phyloP scores from a whole-genome alignment of 495 filamentous ascomycete genomes.

The Entonaema liquescens region DNA sequence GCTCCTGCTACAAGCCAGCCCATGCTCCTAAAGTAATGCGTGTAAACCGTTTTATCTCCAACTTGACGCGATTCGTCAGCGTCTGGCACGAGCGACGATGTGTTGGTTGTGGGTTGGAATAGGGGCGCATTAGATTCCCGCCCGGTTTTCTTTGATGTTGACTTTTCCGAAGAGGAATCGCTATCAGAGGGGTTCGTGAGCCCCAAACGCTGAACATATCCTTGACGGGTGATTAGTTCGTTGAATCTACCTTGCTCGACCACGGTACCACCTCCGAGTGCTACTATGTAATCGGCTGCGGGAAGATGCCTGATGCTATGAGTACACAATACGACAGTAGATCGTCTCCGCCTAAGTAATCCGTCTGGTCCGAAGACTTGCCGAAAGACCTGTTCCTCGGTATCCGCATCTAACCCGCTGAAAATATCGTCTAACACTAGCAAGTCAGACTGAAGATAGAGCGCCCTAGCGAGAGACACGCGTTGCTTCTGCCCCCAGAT shows the following conservation, averaged over 20 bases:
- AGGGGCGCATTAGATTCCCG: background rate
- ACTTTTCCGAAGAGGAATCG: background rate
- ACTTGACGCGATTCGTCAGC: background rate
- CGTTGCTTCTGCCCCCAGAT: background rate
- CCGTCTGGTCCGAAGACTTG: conserved; percentile 63
- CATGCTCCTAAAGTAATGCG: background rate
- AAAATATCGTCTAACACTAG: conserved; percentile 68
- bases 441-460: conserved; percentile 64
- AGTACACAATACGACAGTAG: background rate
- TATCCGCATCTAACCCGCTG: conserved; percentile 67
- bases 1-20: background rate
- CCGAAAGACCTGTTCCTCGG: conserved; percentile 69
- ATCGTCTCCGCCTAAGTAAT: conserved; percentile 47
- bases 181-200: background rate
- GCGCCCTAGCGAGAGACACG: conserved; percentile 35
- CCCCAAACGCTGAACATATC: background rate
- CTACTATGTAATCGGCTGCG: background rate
- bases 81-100: background rate
- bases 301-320: background rate
- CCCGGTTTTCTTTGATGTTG: background rate
- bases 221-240: background rate
- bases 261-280: background rate
- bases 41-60: background rate
- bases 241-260: background rate
- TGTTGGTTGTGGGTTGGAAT: background rate